Evolutionary conservation across 805 yeast genomes (phyloP), one percentile per base, ranked within the genome.

Genomic region (Lipomyces chichibuensis): DNA sequence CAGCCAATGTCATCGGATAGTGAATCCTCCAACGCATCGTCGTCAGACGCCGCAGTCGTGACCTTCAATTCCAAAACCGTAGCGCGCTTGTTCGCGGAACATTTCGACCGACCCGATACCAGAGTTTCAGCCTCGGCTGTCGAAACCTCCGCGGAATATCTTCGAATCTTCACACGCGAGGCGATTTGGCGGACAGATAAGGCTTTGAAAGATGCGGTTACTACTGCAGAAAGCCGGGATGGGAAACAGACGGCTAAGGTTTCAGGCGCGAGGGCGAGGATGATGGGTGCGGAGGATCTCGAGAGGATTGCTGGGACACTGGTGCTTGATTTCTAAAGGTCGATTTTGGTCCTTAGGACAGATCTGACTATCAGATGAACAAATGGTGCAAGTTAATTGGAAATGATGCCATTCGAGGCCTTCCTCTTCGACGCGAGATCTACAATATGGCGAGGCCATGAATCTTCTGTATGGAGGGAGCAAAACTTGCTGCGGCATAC

Each of bases 101-200:
- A 73, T 37, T 74, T 74, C 57, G 39, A 62, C 35, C 69, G 68
- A 14, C 39, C 61, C 11, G 76, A 74, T 46, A 74, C 75, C 25
- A 54, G 68, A 27, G 60, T 74, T 9, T 66, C 73, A 23, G 62
- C 65, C 23, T 65, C 64, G 13, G 74, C 76, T 9, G 60, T 73
- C 33, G 67, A 72, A 25, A 70, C 75, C n/a, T 54, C 83, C 2
- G 73, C 81, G 3, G 84, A 83, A 70, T 84, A 84, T 69, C 77
- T 84, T 29, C 77, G 80, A 27, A 75, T 83, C 29, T 84, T 84
- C 68, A 78, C 84, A 20, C 79, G 79, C 57, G 86, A 84, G 72
- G 86, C 86, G 3, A 75, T 84, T n/a, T 69, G 79, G 65, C 72
- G 86, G 63, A 77, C 85, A 20, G 82, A 83, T 62, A 81, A 81